Evolutionary conservation across 176 grass and related monocot genomes (phyloP), one percentile per base, ranked within the genome.

Genomic region (Coix lacrymajobi): DNA sequence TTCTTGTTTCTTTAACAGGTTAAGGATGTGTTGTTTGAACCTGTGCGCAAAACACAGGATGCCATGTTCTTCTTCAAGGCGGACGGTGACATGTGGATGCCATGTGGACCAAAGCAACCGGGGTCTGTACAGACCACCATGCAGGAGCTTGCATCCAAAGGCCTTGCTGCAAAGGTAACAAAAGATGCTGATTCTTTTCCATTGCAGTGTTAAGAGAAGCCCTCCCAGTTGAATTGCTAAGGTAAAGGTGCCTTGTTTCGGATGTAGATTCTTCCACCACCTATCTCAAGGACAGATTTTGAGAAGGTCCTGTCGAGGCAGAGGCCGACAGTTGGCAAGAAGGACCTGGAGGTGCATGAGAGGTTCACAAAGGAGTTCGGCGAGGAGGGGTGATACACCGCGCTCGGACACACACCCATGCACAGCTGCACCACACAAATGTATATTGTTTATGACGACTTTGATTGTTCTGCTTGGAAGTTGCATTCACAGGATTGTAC

Each of bases 311-410:
- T 98, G 0, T 83, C 89, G 7, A 83, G 92, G 75, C 96, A 98
- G 89, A 91, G 91, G 34, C 96, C 96, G 0, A 98, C 96, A 3
- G 96, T 98, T 4, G 91, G 96, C 88, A 95, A 95, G 73, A 88
- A 95, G 68, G 96, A 98, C 48, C 85, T 98, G 4, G 96, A 98
- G 69, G 89, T 98, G 81, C 96, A 98, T 0, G 96, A 98, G 87
- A 95, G 85, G 85, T 98, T 98, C 89, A 98, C 96, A 0, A 91
- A 90, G 75, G 96, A 98, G 91, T 98, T 98, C 2, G 96, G 96
- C 0, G 92, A 98, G 83, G 96, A 98, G 88, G 96, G 96, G 6
- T 98, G 84, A 98, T 66, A 22, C 11, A 69, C n/a, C 0, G 37
- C 1, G n/a, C 2, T 16, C 3, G 45, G 26, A 24, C 11, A 56